Evolutionary conservation across 257 asterid genomes (phyloP).

Genomic region (Henckelia pumila): DNA sequence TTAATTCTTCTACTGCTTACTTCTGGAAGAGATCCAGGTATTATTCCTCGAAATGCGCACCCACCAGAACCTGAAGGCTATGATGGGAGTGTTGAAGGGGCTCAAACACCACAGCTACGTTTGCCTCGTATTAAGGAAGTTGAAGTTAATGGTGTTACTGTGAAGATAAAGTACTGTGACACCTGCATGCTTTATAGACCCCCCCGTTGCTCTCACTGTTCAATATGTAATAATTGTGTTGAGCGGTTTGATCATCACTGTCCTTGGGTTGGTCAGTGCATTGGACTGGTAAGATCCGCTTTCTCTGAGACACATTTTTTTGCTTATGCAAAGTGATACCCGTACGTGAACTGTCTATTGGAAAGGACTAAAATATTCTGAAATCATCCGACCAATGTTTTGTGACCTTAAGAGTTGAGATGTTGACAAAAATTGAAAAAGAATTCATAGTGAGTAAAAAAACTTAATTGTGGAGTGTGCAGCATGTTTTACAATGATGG

Average conservation of each 20-base stretch:
- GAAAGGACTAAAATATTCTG: neutral
- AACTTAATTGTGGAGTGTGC: neutral
- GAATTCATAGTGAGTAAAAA: neutral
- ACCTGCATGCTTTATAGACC: slow-evolving; percentile 22
- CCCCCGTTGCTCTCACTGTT: slow-evolving; percentile 19
- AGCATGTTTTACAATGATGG: neutral
- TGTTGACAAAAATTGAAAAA: neutral
- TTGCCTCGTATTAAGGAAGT: slow-evolving; percentile 18
- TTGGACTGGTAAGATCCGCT: slow-evolving; percentile 11
- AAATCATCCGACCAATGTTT: neutral
- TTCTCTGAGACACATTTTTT: neutral
- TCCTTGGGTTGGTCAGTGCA: slow-evolving; percentile 22
- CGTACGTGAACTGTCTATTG: neutral
- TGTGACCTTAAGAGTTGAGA: neutral
- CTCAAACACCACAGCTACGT: slow-evolving; percentile 5
- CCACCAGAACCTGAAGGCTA: slow-evolving; percentile 4
- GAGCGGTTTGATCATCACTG: slow-evolving; percentile 22
- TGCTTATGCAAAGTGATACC: neutral
- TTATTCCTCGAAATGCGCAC: neutral
- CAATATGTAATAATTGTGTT: slow-evolving; percentile 20
- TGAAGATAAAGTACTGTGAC: slow-evolving; percentile 20
- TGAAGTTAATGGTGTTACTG: slow-evolving; percentile 10
- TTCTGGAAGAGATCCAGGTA: neutral
- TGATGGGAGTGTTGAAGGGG: neutral
- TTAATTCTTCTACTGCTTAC: slow-evolving; percentile 3